A percentile compares a stretch with the other conserved stretches of the same genome.
phyloP scores from a whole-genome alignment of 2,329 filamentous ascomycete genomes.

The Graphilbum sp. region DNA sequence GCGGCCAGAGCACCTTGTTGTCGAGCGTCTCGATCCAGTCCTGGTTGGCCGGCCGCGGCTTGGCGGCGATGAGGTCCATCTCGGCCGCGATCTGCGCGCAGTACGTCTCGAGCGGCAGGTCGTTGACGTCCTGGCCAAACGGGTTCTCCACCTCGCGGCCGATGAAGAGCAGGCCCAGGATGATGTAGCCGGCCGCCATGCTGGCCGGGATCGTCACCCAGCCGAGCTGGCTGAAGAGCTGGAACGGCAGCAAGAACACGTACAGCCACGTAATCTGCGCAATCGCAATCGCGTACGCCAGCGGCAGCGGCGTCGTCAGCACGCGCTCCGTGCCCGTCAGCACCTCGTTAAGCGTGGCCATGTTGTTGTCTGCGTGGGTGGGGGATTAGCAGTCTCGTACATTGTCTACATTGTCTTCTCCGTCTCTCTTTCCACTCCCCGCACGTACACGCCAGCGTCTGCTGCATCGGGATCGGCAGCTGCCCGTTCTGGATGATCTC shows the following conservation, averaged over 20 bases:
- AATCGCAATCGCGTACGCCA: constrained; percentile 61
- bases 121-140: constrained; percentile 53
- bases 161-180: constrained; percentile 50
- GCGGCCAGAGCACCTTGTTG: constrained; percentile 23
- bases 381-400: too few species aligned
- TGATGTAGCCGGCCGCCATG: constrained; percentile 52
- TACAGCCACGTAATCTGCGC: constrained; percentile 66
- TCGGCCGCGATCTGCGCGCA: constrained; percentile 48
- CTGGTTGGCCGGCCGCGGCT: constrained; percentile 29
- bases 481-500: constrained; percentile 33
- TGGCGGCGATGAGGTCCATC: constrained; percentile 44
- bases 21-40: constrained; percentile 28
- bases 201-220: constrained; percentile 59
- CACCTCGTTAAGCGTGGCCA: constrained; percentile 47
- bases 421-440: too few species aligned
- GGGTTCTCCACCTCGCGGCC: constrained; percentile 56
- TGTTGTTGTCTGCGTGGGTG: constrained; percentile 16
- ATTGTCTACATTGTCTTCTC: too few species aligned
- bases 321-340: constrained; percentile 53
- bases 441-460: constrained; percentile 25
- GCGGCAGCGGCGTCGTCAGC: constrained; percentile 52
- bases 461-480: constrained; percentile 30
- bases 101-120: constrained; percentile 47
- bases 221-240: constrained; percentile 40
- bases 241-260: constrained; percentile 55